phyloP scores from a whole-genome alignment of 2,329 filamentous ascomycete species.

The Pseudopithomyces maydicus region DNA sequence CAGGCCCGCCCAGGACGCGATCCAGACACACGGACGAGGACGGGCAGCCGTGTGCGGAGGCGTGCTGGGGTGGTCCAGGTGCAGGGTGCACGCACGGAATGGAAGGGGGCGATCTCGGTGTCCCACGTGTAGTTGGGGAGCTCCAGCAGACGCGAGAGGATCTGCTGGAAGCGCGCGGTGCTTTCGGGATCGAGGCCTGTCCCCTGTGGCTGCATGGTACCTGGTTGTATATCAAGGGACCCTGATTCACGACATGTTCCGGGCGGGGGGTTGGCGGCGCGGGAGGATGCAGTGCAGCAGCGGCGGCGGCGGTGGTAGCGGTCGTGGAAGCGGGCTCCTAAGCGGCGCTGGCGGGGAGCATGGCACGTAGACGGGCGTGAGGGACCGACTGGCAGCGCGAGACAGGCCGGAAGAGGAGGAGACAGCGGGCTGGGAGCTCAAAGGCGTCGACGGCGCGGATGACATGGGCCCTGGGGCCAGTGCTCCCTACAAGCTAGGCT shows the following conservation, averaged over 20 bases:
- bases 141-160: slow-evolving; percentile 44
- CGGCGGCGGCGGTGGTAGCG: not conserved
- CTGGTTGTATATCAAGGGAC: slow-evolving; percentile 8
- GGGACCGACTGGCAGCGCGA: not conserved
- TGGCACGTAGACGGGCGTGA: not conserved
- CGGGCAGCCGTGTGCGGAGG: not conserved
- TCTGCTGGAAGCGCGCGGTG: slow-evolving; percentile 35
- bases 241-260: slow-evolving; percentile 16
- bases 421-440: not conserved
- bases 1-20: not conserved
- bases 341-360: not conserved
- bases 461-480: slow-evolving; percentile 4
- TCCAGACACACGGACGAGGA: not conserved
- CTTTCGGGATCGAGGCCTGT: slow-evolving; percentile 18
- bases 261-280: not conserved
- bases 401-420: not conserved
- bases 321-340: not conserved
- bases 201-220: slow-evolving; percentile 22
- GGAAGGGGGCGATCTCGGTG: slow-evolving; percentile 51
- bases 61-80: not conserved
- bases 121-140: slow-evolving; percentile 48
- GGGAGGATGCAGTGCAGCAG: not conserved
- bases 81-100: slow-evolving; percentile 41
- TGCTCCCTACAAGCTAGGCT: slow-evolving; percentile 2
- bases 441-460: slow-evolving; percentile 4